A percentile compares a stretch with the other conserved stretches of the same genome.
Evolutionary conservation across 106 monocot species (phyloP).

Genomic region (Allium sativum): DNA sequence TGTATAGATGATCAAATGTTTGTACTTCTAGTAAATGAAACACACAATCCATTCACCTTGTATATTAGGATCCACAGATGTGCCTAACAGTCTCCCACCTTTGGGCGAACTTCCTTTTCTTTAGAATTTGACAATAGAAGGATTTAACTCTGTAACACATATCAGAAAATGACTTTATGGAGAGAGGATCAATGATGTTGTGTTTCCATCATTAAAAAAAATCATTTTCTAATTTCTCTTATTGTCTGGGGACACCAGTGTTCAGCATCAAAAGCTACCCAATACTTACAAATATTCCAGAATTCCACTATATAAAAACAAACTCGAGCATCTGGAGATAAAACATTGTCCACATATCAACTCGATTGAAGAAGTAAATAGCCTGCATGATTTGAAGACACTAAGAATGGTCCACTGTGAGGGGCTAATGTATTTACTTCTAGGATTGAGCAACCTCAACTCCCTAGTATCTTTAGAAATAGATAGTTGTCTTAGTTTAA

Average conservation of each 20-base stretch:
- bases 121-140: not conserved
- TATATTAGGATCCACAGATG: no score
- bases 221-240: not conserved
- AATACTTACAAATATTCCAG: not conserved
- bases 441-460: not conserved
- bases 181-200: not conserved
- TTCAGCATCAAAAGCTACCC: not conserved
- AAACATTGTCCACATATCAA: not conserved
- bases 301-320: not conserved
- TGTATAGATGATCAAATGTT: no score
- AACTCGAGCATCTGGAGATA: not conserved
- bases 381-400: not conserved
- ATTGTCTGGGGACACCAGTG: not conserved
- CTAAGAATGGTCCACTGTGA: not conserved
- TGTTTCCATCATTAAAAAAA: not conserved
- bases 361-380: not conserved
- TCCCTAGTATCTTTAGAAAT: not conserved
- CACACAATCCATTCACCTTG: no score
- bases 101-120: not conserved
- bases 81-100: not conserved
- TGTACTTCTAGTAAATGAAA: no score
- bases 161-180: not conserved
- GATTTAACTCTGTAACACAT: not conserved
- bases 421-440: not conserved
- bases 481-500: not conserved